These are phyloP conservation scores for Darksidea phi DNA, from an alignment of 495 filamentous ascomycete genomes.

Conservation along the genomic window DNA sequence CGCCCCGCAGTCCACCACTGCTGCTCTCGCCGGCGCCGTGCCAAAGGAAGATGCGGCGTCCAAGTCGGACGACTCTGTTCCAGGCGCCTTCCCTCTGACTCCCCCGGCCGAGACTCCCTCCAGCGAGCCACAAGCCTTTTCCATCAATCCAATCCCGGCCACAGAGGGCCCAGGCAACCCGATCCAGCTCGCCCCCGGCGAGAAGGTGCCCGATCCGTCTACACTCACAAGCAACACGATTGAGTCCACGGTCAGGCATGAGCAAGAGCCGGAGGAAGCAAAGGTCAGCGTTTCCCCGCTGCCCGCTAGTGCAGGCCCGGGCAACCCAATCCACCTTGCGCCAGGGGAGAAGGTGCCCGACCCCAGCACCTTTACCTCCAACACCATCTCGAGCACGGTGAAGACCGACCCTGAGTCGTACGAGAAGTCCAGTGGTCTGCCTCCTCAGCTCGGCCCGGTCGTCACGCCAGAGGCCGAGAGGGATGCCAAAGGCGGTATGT, in stretches of 20 bases:
- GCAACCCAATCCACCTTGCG: constrained; percentile 75
- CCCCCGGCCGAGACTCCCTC: constrained; percentile 69
- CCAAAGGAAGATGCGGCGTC: constrained; percentile 54
- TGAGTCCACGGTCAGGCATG: constrained; percentile 64
- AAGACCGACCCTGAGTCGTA: constrained; percentile 82
- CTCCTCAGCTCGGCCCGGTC: constrained; percentile 46
- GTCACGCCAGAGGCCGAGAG: constrained; percentile 48
- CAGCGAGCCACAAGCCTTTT: constrained; percentile 45
- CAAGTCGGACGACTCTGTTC: constrained; percentile 48
- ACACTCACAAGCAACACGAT: constrained; percentile 56
- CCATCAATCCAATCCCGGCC: constrained; percentile 37
- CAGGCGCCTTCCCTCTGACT: constrained; percentile 78
- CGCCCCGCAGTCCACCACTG: constrained; percentile 72
- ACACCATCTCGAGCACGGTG: constrained; percentile 59
- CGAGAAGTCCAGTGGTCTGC: constrained; percentile 59
- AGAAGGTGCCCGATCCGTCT: constrained; percentile 69
- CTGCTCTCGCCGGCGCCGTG: constrained; percentile 64
- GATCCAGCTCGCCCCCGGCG: constrained; percentile 72
- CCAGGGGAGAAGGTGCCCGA: constrained; percentile 77
- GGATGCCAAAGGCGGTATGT: constrained; percentile 53
- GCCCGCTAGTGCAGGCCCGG: constrained; percentile 71
- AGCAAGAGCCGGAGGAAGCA: constrained; percentile 49
- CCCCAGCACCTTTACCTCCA: constrained; percentile 54
- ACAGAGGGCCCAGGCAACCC: constrained; percentile 62
- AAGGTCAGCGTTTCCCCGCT: constrained; percentile 68